Percentiles rank a stretch among this genome's conserved stretches.
These are phyloP conservation scores for Mortierella sp. DNA, from an alignment of 371 early-diverging fungal genomes.

Conservation along the genomic window DNA sequence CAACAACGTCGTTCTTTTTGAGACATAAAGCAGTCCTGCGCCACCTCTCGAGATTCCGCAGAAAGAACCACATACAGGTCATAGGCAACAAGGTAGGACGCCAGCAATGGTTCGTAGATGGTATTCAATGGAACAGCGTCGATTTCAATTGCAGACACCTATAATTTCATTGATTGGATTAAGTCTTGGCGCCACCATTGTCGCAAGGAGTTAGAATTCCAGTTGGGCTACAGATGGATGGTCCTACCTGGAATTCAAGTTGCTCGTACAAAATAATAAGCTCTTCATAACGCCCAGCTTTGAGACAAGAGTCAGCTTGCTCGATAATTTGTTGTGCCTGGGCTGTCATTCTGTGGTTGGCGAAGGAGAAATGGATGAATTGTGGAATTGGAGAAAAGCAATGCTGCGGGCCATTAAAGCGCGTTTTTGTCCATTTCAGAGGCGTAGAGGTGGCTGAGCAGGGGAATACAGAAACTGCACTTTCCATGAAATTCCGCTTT, in stretches of 20 bases:
- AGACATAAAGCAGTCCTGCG: not conserved
- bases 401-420: constrained; percentile 12
- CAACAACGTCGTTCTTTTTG: not conserved
- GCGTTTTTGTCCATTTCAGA: not conserved
- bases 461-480: not conserved
- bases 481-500: too few relatives aligned
- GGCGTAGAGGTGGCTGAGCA: constrained; percentile 14
- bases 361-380: too few relatives aligned
- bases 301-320: constrained; percentile 45
- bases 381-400: not conserved
- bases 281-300: constrained; percentile 49
- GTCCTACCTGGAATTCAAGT: constrained; percentile 47
- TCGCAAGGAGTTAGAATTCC: not conserved
- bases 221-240: not conserved
- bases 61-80: constrained; percentile 36
- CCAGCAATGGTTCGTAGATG: constrained; percentile 50
- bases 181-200: not conserved
- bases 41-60: not conserved
- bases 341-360: constrained; percentile 16
- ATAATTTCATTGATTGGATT: not conserved
- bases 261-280: constrained; percentile 54
- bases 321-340: constrained; percentile 34
- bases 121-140: constrained; percentile 52
- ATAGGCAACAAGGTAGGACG: constrained; percentile 44
- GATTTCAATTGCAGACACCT: constrained; percentile 52